phyloP scores from a whole-genome alignment of 345 rosid species.

The Populus nigra region DNA sequence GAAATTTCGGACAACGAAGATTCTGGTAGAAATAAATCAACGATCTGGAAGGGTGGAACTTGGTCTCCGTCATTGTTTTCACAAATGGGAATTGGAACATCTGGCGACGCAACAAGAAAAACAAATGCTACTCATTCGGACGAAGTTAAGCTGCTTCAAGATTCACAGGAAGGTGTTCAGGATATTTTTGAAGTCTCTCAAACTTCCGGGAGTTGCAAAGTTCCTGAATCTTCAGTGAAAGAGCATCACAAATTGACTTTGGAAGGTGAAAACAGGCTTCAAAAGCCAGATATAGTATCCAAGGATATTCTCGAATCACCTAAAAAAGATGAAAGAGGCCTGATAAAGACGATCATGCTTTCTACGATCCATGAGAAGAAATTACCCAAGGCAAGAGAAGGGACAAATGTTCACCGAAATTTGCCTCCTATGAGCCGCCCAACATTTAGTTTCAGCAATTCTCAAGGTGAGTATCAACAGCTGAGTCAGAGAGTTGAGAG shows the following conservation, averaged over 20 bases:
- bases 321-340: conserved; percentile 21
- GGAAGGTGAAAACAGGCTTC: conserved; percentile 37
- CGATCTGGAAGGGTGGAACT: conserved; percentile 34
- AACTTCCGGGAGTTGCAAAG: conserved; percentile 21
- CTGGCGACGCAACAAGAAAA: conserved; percentile 28
- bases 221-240: conserved; percentile 6
- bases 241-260: conserved; percentile 16
- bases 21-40: conserved; percentile 20
- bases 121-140: conserved; percentile 22
- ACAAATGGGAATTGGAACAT: conserved; percentile 29
- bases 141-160: conserved; percentile 29
- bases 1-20: conserved; percentile 38
- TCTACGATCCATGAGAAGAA: conserved; percentile 24
- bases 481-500: conserved; percentile 42
- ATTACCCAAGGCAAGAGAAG: conserved; percentile 23
- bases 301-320: conserved; percentile 20
- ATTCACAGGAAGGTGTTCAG: conserved; percentile 30
- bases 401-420: conserved; percentile 15
- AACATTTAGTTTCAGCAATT: background rate
- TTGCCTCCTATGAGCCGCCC: conserved; percentile 9
- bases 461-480: conserved; percentile 29
- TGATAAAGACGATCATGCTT: conserved; percentile 35
- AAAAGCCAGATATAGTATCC: conserved; percentile 25
- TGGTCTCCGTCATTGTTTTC: conserved; percentile 39
- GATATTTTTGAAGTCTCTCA: conserved; percentile 70